Evolutionary conservation across 306 rosid genomes (phyloP), one percentile per base, ranked within the genome.

Genomic region (Coriaria nepalensis): DNA sequence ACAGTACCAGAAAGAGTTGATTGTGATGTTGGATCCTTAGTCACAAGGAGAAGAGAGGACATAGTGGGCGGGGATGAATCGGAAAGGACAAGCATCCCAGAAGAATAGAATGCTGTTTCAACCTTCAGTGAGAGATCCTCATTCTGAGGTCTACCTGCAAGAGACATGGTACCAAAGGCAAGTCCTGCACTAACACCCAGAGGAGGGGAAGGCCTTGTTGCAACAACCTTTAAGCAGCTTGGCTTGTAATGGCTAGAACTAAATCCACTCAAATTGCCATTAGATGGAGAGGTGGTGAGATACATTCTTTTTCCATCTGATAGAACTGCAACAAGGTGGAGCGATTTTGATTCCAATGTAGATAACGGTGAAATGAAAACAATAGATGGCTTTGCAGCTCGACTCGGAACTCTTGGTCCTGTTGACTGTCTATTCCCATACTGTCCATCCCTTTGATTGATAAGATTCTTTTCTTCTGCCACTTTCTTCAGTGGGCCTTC

Each of bases 121-220:
- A 81, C 81, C 78, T 90, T 90, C 43, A 80, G 71, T 50, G 93
- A 77, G 59, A 90, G 92, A 64, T 85, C 95, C 47, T 90, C 87
- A 67, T 73, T 90, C 60, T 78, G 95, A 53, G 93, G 77, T 73
- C 93, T 84, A 42, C 81, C 75, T 52, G 80, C 70, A 60, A 78
- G 83, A 64, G 96, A 73, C 77, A 78, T 70, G 47, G 87, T 67
- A 59, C 96, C 96, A 76, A 84, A 81, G 37, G 92, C 58, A 64
- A 81, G 94, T 62, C 94, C 94, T 50, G 94, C 79, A 57, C 87
- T 73, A 43, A 79, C 82, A 40, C 95, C 95, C 74, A 86, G 67
- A 37, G 94, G 95, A 64, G 97, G 95, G 75, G 97, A 81, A 65
- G 97, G 97, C 73, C 97, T 79, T 0, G 95, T 84, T 20, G 98